A percentile compares a stretch with the other conserved stretches of the same genome.
phyloP scores from a whole-genome alignment of 345 rosid species.

The Camelina sativa region DNA sequence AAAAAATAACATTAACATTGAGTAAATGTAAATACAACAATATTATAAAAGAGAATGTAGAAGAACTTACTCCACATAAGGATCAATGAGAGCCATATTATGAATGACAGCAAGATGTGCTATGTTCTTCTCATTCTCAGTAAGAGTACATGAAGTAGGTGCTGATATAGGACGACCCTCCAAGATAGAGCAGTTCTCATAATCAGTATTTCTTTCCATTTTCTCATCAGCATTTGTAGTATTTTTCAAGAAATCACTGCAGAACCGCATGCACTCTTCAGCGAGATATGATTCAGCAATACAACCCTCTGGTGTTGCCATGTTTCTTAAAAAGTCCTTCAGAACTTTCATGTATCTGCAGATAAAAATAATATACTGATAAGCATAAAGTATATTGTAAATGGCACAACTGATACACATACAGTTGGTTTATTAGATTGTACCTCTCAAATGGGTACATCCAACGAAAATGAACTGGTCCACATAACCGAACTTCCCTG shows the following conservation, averaged over 20 bases:
- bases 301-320: neutral
- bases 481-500: slow-evolving; percentile 6
- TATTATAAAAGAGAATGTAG: neutral
- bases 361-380: neutral
- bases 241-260: neutral
- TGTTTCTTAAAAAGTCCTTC: neutral
- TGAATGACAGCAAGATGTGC: neutral
- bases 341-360: neutral
- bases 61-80: neutral
- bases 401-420: neutral
- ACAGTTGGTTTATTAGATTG: neutral
- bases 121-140: neutral
- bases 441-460: slow-evolving; percentile 1
- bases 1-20: neutral
- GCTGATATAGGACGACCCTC: neutral
- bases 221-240: neutral
- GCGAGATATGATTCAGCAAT: neutral
- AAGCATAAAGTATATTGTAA: neutral
- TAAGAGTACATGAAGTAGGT: neutral
- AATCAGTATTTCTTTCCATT: neutral
- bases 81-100: neutral
- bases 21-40: neutral
- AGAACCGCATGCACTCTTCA: neutral
- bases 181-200: neutral
- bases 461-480: neutral